phyloP scores from a whole-genome alignment of 495 filamentous ascomycete genomes.

The Podospora didyma region DNA sequence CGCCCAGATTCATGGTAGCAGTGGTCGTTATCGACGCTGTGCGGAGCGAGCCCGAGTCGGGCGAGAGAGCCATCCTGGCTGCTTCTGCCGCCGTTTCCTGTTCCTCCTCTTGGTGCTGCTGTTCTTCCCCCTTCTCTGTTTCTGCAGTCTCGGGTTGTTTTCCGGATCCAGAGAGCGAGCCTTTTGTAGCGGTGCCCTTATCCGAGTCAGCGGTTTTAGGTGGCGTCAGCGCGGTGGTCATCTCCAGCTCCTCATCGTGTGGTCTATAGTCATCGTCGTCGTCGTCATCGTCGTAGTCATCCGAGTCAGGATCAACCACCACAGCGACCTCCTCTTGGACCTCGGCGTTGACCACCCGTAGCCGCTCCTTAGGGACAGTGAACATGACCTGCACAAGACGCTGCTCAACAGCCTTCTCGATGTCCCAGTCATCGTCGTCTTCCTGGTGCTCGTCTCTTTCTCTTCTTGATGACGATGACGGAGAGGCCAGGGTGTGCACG shows the following conservation, averaged over 20 bases:
- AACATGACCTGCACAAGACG: constrained; percentile 90
- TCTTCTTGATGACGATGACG: not conserved
- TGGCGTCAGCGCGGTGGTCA: not conserved
- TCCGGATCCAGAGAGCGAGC: too few relatives aligned
- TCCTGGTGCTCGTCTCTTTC: not conserved
- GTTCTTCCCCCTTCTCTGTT: not conserved
- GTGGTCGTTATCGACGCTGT: constrained; percentile 11
- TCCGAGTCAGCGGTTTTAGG: too few relatives aligned
- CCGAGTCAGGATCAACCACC: constrained; percentile 20
- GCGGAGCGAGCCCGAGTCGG: constrained; percentile 10
- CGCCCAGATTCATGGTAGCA: constrained; percentile 25
- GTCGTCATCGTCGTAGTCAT: constrained; percentile 8
- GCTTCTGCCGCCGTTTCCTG: not conserved
- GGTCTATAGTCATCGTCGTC: not conserved
- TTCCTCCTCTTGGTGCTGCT: not conserved
- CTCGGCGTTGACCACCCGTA: constrained; percentile 80
- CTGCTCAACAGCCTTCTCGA: constrained; percentile 76
- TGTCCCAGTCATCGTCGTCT: constrained; percentile 69
- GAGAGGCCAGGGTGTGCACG: not conserved
- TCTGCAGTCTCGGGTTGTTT: too few relatives aligned
- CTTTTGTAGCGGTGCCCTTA: too few relatives aligned
- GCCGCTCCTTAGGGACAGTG: constrained; percentile 77
- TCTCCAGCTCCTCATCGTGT: not conserved
- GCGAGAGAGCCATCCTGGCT: constrained; percentile 12
- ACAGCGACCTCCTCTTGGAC: constrained; percentile 39